phyloP scores from a whole-genome alignment of 129 eudicot species.

The Smallanthus sonchifolius region DNA sequence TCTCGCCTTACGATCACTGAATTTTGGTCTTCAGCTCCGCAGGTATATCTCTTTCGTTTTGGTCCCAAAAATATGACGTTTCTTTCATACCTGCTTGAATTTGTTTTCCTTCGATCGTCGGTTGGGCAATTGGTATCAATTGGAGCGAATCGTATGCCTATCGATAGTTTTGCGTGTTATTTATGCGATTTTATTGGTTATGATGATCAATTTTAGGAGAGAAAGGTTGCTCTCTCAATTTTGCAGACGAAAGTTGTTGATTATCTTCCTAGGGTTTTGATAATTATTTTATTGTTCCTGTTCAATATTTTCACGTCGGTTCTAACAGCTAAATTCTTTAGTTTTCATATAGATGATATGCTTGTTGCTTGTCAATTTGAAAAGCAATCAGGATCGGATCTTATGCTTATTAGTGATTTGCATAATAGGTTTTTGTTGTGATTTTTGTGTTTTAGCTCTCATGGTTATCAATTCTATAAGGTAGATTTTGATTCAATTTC shows the following conservation, averaged over 20 bases:
- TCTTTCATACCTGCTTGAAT: neutral
- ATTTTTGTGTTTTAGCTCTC: neutral
- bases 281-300: neutral
- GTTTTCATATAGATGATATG: neutral
- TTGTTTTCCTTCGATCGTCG: neutral
- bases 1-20: neutral
- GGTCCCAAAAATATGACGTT: neutral
- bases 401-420: neutral
- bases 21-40: slow-evolving; percentile 3
- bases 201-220: slow-evolving; percentile 3
- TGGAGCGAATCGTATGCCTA: neutral
- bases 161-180: slow-evolving; percentile 3
- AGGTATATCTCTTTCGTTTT: slow-evolving; percentile 9
- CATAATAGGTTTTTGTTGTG: neutral
- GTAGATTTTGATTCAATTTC: neutral
- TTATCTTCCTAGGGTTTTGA: neutral
- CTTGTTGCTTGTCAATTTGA: neutral
- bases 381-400: neutral
- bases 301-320: neutral
- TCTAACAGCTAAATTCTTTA: neutral
- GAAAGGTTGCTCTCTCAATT: neutral
- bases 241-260: neutral
- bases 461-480: neutral
- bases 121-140: neutral
- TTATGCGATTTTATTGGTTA: neutral